Conservation (phyloP, 2,329 filamentous ascomycete genomes). For the Leptographium lundbergii region DNA sequence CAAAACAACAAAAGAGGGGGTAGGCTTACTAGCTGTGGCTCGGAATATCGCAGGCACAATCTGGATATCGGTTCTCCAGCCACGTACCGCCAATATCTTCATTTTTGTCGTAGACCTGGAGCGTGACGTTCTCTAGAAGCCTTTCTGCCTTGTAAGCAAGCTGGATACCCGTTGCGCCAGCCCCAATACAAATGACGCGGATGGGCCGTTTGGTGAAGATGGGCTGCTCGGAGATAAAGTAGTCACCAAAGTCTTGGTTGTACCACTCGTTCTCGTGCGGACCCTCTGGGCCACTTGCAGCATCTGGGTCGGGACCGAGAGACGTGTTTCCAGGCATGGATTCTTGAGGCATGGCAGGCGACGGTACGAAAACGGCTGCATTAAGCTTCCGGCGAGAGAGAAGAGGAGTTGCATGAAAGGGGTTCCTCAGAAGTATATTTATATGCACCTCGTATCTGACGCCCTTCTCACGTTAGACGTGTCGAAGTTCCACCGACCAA, state of each 20-base stretch:
- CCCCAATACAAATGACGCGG: conserved; percentile 29
- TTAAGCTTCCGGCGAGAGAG: no score
- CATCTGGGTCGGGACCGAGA: no score
- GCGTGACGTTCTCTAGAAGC: conserved; percentile 27
- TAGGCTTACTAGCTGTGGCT: conserved; percentile 46
- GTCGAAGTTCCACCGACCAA: no score
- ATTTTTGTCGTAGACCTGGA: conserved; percentile 58
- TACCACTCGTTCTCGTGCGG: no score
- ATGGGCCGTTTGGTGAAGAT: conserved; percentile 6
- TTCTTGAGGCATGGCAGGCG: no score
- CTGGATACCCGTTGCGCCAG: conserved; percentile 32
- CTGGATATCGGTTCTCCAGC: conserved; percentile 18
- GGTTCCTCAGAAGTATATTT: no score
- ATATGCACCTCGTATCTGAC: no score
- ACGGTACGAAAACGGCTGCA: no score
- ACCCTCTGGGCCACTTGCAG: no score
- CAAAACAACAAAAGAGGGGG: not conserved
- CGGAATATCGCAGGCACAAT: conserved; percentile 46
- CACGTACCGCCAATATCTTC: conserved; percentile 36
- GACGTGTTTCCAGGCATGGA: no score
- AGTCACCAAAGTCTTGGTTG: not conserved
- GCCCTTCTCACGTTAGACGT: no score
- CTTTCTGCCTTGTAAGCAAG: conserved; percentile 15
- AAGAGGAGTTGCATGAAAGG: no score
- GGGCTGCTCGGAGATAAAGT: not conserved